Base-by-base conservation (phyloP, 2,329 filamentous ascomycete species). In the Beauveria sp. region DNA sequence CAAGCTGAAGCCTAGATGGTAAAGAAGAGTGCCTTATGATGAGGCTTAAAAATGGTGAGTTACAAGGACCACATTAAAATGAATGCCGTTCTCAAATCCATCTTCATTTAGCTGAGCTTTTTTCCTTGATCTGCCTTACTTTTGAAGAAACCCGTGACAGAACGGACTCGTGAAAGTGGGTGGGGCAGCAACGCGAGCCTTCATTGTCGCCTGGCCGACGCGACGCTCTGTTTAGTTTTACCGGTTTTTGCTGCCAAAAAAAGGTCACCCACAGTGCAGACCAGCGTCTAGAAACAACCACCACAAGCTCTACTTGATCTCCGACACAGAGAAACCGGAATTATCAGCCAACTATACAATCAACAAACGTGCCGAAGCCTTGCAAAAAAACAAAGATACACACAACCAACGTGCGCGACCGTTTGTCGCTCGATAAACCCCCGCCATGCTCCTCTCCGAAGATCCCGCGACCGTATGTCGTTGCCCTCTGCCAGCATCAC, bases 401-500 rank as follows among this genome's bases (percentile, higher is more conserved):
- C 9, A n/a, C 34, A 12, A 50, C 10, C 22, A 16, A 24, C 45
- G 20, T 20, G 30, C 45, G 55, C 45, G 20, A 42, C 52, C 24
- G 52, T n/a, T 18, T 28, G 43, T 28, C 55, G 20, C 55, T 38
- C 20, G 8, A 40, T 5, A 42, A 6, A n/a, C 5, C 8, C 3
- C 55, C 20, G 50, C 77, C 66, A 97, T 98, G 89, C 83, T 97
- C 73, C 90, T 98, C 77, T 91, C 96, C 77, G 93, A 97, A 78
- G 90, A 95, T 74, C 93, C 93, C 66, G 90, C 90, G 50, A 88
- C 87, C 50, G 91, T 96, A 85, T 64, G 84, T 58, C 6, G n/a
- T n/a, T 26, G n/a, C 30, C 20, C 22, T 8, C 38, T 7, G 24
- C 38, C 43, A 22, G 30, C n/a, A 24, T 5, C 28, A 51, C 51